Evolutionary conservation across 2,329 filamentous ascomycete genomes (phyloP).

Genomic region (Penicillium olsonii): DNA sequence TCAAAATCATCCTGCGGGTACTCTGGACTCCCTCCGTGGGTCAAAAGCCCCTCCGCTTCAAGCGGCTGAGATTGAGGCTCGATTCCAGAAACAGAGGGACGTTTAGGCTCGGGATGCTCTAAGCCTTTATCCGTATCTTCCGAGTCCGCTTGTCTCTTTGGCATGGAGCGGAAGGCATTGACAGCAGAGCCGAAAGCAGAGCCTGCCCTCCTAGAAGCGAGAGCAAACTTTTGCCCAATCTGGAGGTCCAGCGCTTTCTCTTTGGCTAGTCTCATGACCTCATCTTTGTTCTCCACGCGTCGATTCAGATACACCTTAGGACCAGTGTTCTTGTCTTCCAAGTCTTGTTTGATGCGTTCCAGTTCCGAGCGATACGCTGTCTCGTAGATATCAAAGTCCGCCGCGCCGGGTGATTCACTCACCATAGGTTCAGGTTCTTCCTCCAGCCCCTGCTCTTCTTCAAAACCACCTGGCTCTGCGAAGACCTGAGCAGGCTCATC

Average conservation of each 20-base stretch:
- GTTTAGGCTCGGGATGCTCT: background rate
- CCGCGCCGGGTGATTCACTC: conserved; percentile 80
- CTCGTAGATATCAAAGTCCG: conserved; percentile 87
- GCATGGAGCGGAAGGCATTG: conserved; percentile 20
- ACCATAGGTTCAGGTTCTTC: conserved; percentile 52
- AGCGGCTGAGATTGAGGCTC: conserved; percentile 17
- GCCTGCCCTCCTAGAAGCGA: conserved; percentile 4
- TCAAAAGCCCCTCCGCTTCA: background rate
- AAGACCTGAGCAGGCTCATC: conserved; percentile 18
- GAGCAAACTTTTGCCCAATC: conserved; percentile 10
- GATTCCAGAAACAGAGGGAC: background rate
- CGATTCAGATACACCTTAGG: conserved; percentile 62
- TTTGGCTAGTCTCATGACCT: conserved; percentile 35
- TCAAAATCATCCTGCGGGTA: background rate
- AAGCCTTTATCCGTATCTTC: background rate
- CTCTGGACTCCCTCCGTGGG: background rate
- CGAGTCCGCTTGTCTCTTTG: conserved; percentile 11
- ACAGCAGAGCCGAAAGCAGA: conserved; percentile 21
- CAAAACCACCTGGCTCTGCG: conserved; percentile 34
- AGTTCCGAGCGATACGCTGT: conserved; percentile 83
- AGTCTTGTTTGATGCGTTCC: conserved; percentile 62
- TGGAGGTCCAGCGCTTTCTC: conserved; percentile 28
- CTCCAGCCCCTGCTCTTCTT: conserved; percentile 29
- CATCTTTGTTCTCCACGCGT: conserved; percentile 48
- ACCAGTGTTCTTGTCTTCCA: conserved; percentile 38